These are phyloP conservation scores for Lipomyces japonicus DNA, from an alignment of 805 yeast species.

Conservation along the genomic window DNA sequence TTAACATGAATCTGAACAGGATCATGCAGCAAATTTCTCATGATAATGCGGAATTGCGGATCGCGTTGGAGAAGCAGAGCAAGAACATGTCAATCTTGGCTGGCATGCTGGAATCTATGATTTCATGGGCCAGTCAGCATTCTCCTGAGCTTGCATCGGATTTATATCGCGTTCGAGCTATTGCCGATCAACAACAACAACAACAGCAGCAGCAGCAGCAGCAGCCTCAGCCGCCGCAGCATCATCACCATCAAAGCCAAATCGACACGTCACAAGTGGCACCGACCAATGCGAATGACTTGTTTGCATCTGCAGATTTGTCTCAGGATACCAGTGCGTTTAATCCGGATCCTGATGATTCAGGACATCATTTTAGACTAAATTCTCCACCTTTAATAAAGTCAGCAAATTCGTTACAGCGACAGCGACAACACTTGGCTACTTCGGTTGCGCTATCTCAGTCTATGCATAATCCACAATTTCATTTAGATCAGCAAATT, in stretches of 20 bases:
- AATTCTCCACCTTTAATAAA: too few relatives aligned
- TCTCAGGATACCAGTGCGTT: too few relatives aligned
- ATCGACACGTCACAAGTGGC: neutral
- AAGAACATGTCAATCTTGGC: conserved; percentile 8
- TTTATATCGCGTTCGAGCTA: neutral
- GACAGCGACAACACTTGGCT: too few relatives aligned
- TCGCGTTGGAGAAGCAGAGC: conserved; percentile 15
- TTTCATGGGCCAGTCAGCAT: neutral
- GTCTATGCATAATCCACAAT: too few relatives aligned
- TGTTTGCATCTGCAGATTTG: neutral
- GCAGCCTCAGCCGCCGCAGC: conserved; percentile 3
- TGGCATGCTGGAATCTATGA: neutral
- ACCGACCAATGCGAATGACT: neutral
- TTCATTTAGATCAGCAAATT: too few relatives aligned
- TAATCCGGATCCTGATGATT: too few relatives aligned
- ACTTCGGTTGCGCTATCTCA: too few relatives aligned
- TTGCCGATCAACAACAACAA: too few relatives aligned
- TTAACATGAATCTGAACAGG: conserved; percentile 17
- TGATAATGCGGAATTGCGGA: conserved; percentile 16
- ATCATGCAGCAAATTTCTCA: conserved; percentile 10
- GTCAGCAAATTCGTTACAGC: too few relatives aligned
- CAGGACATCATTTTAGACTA: too few relatives aligned
- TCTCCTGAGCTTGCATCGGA: neutral
- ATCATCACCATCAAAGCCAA: conserved; percentile 7
- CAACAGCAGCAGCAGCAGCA: conserved; percentile 9